Base-by-base conservation (phyloP, 148 eudicot genomes). In the Camellia granthamiana region DNA sequence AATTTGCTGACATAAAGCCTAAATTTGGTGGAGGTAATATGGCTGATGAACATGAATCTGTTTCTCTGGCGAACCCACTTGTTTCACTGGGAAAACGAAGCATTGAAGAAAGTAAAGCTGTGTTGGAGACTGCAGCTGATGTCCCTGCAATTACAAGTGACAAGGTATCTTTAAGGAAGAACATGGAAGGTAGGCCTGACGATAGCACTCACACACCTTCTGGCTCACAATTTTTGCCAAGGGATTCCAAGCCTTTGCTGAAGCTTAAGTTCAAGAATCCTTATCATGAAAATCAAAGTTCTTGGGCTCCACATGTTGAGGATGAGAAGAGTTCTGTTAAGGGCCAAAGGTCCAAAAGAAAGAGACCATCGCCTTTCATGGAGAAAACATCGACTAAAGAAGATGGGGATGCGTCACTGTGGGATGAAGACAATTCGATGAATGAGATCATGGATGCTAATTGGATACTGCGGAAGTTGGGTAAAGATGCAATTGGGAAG, bases 291-390 rank as follows among this genome's bases (percentile, higher is more conserved):
- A 83, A 81, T 79, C 84, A 79, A 70, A 87, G 83, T 74, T 81
- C 90, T 9, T 89, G 92, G 98, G 81, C 85, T 76, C 80, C 86
- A 79, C 83, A 74, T 15, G 87, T 87, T 64, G 93, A 92, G 85
- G 98, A 92, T 60, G 97, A 92, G 82, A 91, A 78, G 77, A 87
- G 89, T 79, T 88, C 84, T 67, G 86, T 89, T 6, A 92, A 92
- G 87, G 99, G 99, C 74, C 97, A 93, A 84, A 89, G 98, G 79
- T 96, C 99, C 59, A 96, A 93, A 84, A 84, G 98, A 82, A 92
- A 90, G 81, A 90, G 99, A 82, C 89, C 93, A 8, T 84, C 90
- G 13, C 76, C 87, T 41, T 63, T 69, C 13, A 47, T 55, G 75
- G 93, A 85, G 60, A 91, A 84, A 85, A 62, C 83, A 43, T 80